Evolutionary conservation across 2,329 filamentous ascomycete species (phyloP), one percentile per base, ranked within the genome.

Genomic region (Akanthomyces muscarius): DNA sequence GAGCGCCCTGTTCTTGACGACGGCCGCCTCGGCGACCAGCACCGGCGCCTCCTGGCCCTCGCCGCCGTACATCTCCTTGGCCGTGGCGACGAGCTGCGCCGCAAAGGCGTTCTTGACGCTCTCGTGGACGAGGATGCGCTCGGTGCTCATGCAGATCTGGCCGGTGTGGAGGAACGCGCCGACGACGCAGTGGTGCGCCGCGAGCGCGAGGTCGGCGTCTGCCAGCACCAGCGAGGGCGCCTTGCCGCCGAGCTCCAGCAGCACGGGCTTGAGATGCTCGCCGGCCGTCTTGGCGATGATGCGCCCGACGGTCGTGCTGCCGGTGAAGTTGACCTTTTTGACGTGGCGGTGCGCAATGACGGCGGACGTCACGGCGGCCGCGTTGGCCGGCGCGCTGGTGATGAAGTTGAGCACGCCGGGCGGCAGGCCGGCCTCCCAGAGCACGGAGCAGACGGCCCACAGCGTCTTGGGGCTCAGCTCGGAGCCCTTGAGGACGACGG

Each of bases 71-170:
- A 62, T 25, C 21, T 33, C 33, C 23, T 33, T 33, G 18, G 45
- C 52, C 1, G 30, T 47, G 10, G 30, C 52, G 30, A 54, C 44
- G 2, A 62, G 51, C 30, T 50, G 16, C 44, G 33, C 7, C 1
- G 41, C 52, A 42, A 71, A 70, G 13, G 53, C 63, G 6, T 50
- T 30, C 2, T 64, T 57, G 23, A 71, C 60, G 25, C 63, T 66
- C 57, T 70, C 66, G 64, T 76, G 72, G 8, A 78, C 73, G 18
- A 78, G 63, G 13, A 89, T 83, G 16, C 85, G 81, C 71, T 90
- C 88, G 0, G 87, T 89, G 10, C 82, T 80, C 87, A 90, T 90
- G 77, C 88, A 91, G 51, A 90, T 85, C 76, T 91, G 88, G 0
- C 88, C 88, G 25, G 62, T 28, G 62, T 69, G 50, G 14, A 66